Conservation (phyloP, 2,329 filamentous ascomycete genomes). For the Ophiostoma himal-ulmi region DNA sequence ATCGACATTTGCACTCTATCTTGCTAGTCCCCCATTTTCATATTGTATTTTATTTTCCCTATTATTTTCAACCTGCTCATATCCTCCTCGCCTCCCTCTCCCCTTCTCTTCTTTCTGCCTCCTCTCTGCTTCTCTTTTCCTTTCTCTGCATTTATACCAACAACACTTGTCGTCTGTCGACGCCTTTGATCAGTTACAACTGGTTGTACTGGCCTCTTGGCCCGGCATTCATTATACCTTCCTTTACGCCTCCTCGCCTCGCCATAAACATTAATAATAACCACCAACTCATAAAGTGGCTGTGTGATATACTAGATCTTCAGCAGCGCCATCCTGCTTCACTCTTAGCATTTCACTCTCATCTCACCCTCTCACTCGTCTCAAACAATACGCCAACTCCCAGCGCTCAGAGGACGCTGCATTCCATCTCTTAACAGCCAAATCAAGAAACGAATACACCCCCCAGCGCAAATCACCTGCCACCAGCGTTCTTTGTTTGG, state of each 20-base stretch:
- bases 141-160: not conserved
- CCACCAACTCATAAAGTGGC: not conserved
- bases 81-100: not conserved
- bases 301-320: slow-evolving; percentile 2
- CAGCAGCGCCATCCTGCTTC: slow-evolving; percentile 3
- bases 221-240: not conserved
- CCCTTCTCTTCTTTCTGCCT: not conserved
- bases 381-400: not conserved
- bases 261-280: not conserved
- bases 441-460: slow-evolving; percentile 2
- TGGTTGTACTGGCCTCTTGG: slow-evolving; percentile 18
- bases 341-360: not conserved
- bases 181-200: slow-evolving; percentile 16
- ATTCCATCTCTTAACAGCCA: slow-evolving; percentile 14
- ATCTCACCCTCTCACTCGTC: not conserved
- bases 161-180: not conserved
- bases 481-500: slow-evolving; percentile 14
- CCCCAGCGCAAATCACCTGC: slow-evolving; percentile 13
- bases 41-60: not conserved
- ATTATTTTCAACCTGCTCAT: slow-evolving; percentile 12
- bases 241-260: not conserved
- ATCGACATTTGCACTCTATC: slow-evolving; percentile 17
- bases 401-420: slow-evolving; percentile 17
- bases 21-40: not conserved
- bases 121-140: not conserved